Percentiles rank a stretch among this genome's conserved stretches.
phyloP scores from a whole-genome alignment of 257 asterid species.

The Solanum piurae region DNA sequence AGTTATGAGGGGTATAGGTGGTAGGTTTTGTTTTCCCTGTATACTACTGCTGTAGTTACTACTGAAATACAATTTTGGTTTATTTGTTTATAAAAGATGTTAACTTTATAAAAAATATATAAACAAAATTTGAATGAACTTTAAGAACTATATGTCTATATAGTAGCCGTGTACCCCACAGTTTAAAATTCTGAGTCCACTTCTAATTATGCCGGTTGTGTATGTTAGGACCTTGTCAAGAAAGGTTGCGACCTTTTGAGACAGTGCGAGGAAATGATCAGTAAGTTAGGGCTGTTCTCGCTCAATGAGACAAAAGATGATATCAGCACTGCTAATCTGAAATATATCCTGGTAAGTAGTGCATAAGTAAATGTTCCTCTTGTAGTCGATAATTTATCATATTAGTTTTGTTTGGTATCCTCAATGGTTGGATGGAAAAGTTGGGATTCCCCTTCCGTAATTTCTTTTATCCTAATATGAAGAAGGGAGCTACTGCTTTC shows the following conservation, averaged over 20 bases:
- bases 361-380: neutral
- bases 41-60: neutral
- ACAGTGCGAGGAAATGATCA: slow-evolving; percentile 81
- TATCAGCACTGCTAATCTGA: slow-evolving; percentile 73
- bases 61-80: neutral
- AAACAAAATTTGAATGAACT: neutral
- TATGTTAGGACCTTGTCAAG: slow-evolving; percentile 42
- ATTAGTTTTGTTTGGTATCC: neutral
- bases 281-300: slow-evolving; percentile 74
- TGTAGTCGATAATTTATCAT: neutral
- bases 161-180: too few species aligned
- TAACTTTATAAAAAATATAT: neutral
- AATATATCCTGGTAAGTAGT: slow-evolving; percentile 66
- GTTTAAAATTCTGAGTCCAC: neutral
- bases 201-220: neutral
- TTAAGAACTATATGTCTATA: neutral
- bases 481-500: neutral
- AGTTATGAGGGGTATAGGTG: neutral
- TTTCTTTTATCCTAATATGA: neutral
- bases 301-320: slow-evolving; percentile 84
- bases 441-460: neutral
- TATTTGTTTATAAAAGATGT: neutral
- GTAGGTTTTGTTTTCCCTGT: neutral
- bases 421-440: neutral
- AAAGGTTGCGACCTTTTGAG: slow-evolving; percentile 61